These are phyloP conservation scores for Penicillium chermesinum DNA, from an alignment of 495 filamentous ascomycete species.

Conservation along the genomic window DNA sequence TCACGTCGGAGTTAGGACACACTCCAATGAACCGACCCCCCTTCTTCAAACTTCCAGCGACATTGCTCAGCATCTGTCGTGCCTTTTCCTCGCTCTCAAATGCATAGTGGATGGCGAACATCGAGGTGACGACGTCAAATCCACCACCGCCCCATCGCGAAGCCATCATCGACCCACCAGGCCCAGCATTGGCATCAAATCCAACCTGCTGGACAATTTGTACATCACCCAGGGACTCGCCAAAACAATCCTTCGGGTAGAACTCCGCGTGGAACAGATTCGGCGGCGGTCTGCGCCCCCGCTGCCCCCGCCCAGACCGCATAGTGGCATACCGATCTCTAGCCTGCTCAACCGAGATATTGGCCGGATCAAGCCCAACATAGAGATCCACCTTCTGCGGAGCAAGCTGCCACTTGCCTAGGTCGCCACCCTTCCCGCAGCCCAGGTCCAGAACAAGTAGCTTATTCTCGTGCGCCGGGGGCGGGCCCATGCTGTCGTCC, in stretches of 20 bases:
- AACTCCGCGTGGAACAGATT: constrained; percentile 78
- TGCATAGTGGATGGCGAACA: constrained; percentile 99
- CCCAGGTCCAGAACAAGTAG: constrained; percentile 87
- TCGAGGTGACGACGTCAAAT: constrained; percentile 95
- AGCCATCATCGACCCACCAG: constrained; percentile 49
- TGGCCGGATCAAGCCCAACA: constrained; percentile 87
- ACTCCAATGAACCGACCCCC: constrained; percentile 90
- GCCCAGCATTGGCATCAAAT: constrained; percentile 64
- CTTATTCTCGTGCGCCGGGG: constrained; percentile 40
- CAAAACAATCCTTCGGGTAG: constrained; percentile 83
- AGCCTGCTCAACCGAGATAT: constrained; percentile 86
- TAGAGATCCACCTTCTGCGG: constrained; percentile 82
- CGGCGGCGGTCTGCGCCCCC: constrained; percentile 52
- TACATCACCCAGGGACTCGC: constrained; percentile 70
- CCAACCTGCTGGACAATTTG: constrained; percentile 77
- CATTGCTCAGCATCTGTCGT: constrained; percentile 87
- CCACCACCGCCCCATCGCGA: constrained; percentile 61
- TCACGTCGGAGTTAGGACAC: constrained; percentile 88
- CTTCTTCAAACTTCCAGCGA: constrained; percentile 82
- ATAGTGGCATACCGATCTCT: constrained; percentile 74
- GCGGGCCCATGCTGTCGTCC: constrained; percentile 47
- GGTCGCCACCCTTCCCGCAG: constrained; percentile 93
- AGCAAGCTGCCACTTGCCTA: constrained; percentile 91
- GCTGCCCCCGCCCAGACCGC: constrained; percentile 52
- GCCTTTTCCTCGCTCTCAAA: constrained; percentile 89